Percentiles rank a stretch among this genome's conserved stretches.
These are phyloP conservation scores for Tetracentron sinense DNA, from an alignment of 164 flowering plant species.

Conservation along the genomic window DNA sequence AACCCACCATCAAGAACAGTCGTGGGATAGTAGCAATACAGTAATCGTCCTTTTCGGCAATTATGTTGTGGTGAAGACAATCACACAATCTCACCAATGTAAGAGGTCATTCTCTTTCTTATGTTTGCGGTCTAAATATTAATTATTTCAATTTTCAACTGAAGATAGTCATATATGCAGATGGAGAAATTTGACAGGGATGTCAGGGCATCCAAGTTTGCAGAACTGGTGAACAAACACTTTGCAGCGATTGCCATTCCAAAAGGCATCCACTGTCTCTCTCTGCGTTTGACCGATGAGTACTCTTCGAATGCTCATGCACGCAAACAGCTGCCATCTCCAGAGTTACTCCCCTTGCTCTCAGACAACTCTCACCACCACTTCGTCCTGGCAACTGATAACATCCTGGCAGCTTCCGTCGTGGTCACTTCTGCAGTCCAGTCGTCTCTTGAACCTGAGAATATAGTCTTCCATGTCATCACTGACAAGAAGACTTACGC, in stretches of 20 bases:
- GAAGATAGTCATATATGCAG: slow-evolving; percentile 23
- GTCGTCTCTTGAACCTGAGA: slow-evolving; percentile 57
- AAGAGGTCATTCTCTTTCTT: background rate
- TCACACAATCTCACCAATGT: too few species aligned
- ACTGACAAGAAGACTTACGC: too few species aligned
- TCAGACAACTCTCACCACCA: too few species aligned
- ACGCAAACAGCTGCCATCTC: slow-evolving; percentile 65
- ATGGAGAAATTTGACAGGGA: slow-evolving; percentile 70
- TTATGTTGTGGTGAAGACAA: too few species aligned
- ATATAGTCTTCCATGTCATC: slow-evolving; percentile 71
- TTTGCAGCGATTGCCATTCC: slow-evolving; percentile 78
- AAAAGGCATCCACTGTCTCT: slow-evolving; percentile 69
- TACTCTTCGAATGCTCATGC: slow-evolving; percentile 80
- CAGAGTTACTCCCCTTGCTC: slow-evolving; percentile 63
- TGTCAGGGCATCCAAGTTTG: slow-evolving; percentile 55
- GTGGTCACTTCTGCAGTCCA: slow-evolving; percentile 65
- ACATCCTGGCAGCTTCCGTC: slow-evolving; percentile 77
- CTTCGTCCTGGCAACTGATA: too few species aligned
- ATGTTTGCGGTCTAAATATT: background rate
- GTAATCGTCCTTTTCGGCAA: too few species aligned
- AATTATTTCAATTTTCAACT: background rate
- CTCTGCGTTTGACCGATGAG: slow-evolving; percentile 73
- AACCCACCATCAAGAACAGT: too few species aligned
- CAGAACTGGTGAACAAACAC: slow-evolving; percentile 76
- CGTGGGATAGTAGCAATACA: too few species aligned